These are phyloP conservation scores for Colletotrichum camelliae DNA, from an alignment of 2,329 filamentous ascomycete genomes.

Conservation along the genomic window DNA sequence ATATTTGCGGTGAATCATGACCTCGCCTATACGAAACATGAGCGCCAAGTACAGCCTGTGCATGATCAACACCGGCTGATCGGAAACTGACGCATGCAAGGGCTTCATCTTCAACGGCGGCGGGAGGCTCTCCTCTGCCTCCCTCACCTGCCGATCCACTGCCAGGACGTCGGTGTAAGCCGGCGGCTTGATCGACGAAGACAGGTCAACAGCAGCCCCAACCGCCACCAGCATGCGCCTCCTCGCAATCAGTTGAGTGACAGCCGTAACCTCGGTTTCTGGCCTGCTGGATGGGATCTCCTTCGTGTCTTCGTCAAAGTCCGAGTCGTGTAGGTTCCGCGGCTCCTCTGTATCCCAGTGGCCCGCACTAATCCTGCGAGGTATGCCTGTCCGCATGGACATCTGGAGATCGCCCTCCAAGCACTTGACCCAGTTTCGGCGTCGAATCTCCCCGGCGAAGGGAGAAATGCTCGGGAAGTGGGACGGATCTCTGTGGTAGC, in stretches of 20 bases:
- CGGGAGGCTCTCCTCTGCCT: conserved; percentile 27
- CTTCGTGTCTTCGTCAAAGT: conserved; percentile 40
- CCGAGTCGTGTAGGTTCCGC: conserved; percentile 47
- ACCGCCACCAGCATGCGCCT: conserved; percentile 22
- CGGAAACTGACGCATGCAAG: conserved; percentile 23
- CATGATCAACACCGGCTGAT: conserved; percentile 28
- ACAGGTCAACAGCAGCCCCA: conserved; percentile 27
- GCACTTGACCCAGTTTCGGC: conserved; percentile 46
- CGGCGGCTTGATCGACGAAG: conserved; percentile 17
- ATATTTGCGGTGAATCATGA: conserved; percentile 36
- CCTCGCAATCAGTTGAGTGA: conserved; percentile 27
- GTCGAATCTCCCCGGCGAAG: conserved; percentile 50
- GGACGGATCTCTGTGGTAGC: conserved; percentile 45
- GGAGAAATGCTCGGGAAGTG: conserved; percentile 45
- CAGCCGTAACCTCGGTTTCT: conserved; percentile 32
- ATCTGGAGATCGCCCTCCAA: conserved; percentile 45
- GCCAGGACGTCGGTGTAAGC: conserved; percentile 25
- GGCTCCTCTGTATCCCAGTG: conserved; percentile 47
- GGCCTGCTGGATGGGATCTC: conserved; percentile 41
- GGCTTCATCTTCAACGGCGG: conserved; percentile 25
- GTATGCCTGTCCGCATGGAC: conserved; percentile 49
- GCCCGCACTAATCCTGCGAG: conserved; percentile 41
- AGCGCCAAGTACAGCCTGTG: conserved; percentile 30
- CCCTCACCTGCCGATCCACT: conserved; percentile 27
- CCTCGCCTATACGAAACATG: conserved; percentile 31